Conservation (phyloP, 1,284 basidiomycete genomes). For the Cutaneotrichosporon mucoides region DNA sequence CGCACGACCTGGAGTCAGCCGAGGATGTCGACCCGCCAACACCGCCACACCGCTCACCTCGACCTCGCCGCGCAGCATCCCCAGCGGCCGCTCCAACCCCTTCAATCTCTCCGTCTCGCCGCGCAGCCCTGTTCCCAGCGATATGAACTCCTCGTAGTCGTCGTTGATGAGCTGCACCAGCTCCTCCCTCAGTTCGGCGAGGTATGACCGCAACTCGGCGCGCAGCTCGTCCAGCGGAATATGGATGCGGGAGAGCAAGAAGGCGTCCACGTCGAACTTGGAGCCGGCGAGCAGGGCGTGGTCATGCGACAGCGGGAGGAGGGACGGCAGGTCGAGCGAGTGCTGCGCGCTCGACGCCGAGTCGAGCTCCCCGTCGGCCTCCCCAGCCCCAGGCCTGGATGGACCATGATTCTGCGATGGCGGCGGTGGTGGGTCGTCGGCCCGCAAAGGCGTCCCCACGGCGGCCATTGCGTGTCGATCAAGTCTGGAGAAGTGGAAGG, state of each 20-base stretch:
- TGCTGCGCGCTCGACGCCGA: slow-evolving; percentile 16
- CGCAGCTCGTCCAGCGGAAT: slow-evolving; percentile 83
- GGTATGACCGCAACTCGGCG: slow-evolving; percentile 78
- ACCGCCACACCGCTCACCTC: slow-evolving; percentile 54
- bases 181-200: slow-evolving; percentile 78
- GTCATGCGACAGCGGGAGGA: slow-evolving; percentile 71
- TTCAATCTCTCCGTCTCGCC: slow-evolving; percentile 73
- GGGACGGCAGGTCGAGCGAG: slow-evolving; percentile 61
- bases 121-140: slow-evolving; percentile 79
- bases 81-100: slow-evolving; percentile 63
- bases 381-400: not conserved
- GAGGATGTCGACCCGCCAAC: too few relatives aligned
- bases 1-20: slow-evolving; percentile 30
- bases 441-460: not conserved
- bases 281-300: slow-evolving; percentile 66
- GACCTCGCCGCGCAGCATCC: slow-evolving; percentile 60
- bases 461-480: not conserved
- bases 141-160: slow-evolving; percentile 97
- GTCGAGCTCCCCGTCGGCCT: not conserved
- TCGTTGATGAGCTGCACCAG: slow-evolving; percentile 93
- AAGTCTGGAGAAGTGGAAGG: too few relatives aligned
- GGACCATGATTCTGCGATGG: too few relatives aligned
- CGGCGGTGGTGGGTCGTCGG: too few relatives aligned
- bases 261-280: slow-evolving; percentile 75
- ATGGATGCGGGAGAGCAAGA: slow-evolving; percentile 80